Base-by-base conservation (phyloP, 805 yeast species). In the Cephaloascus fragrans region DNA sequence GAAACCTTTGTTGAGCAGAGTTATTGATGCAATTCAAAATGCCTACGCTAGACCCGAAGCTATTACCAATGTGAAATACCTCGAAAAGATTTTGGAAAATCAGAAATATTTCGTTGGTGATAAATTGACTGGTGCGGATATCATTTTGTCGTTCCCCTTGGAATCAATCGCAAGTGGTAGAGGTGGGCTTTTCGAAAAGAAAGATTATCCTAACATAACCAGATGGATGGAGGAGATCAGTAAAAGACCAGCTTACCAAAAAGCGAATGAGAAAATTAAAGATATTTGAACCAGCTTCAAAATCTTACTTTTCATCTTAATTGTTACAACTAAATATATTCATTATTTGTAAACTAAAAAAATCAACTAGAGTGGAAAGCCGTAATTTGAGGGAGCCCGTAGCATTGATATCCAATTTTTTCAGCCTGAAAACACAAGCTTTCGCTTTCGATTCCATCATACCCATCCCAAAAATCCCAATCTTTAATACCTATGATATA, bases 401-500 rank as follows among this genome's bases (percentile, higher is more conserved):
- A 68, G 48, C 78, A 72, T 17, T 50, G 41, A 44, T 67, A 72
- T 2, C 74, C 75, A 31, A 69, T 51, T 0, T 57, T 47, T 41
- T 55, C 62, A 1, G 76, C 76, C 37, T 61, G 52, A 42, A 69
- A 72, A 40, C 78, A 72, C 12, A 72, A 37, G 1, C 78, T 77
- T 50, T 72, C 77, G 3, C 77, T 71, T 47, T 72, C 77, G 28
- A 71, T 68, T 3, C 77, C 77, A 49, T 72, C 77, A 41, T 61
- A 72, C 1, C 77, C 77, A 48, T 70, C 77, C 2, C 43, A 38
- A 38, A 72, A 47, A 1, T 52, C 57, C 76, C 76, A 71, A 15
- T 44, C 46, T 2, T 68, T 56, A 0, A 72, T 63, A 1, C 77
- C 77, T 10, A 71, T 57, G 1, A 62, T 50, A 41, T 69, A 69